Conservation (phyloP, 2,329 filamentous ascomycete species). For the Alternaria novae-zelandiae region DNA sequence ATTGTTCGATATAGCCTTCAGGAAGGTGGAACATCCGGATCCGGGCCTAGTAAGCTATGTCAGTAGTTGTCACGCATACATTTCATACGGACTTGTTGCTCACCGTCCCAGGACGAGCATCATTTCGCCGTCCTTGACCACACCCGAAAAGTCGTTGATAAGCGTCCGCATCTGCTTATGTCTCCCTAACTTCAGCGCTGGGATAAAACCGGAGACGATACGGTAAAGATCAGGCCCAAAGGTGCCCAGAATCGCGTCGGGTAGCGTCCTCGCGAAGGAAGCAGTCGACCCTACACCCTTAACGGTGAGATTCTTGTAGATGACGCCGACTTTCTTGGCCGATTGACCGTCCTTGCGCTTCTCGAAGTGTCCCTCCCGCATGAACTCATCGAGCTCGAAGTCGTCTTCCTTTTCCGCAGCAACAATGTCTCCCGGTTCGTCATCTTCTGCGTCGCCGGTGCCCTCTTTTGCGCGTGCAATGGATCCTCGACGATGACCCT, state of each 20-base stretch:
- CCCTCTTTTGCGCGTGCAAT: slow-evolving; percentile 16
- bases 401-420: slow-evolving; percentile 61
- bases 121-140: slow-evolving; percentile 73
- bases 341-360: slow-evolving; percentile 71
- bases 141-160: slow-evolving; percentile 71
- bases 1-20: slow-evolving; percentile 77
- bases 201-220: slow-evolving; percentile 63
- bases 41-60: slow-evolving; percentile 58
- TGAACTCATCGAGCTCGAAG: slow-evolving; percentile 73
- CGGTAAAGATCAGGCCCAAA: slow-evolving; percentile 81
- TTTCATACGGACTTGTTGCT: not conserved
- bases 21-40: slow-evolving; percentile 76
- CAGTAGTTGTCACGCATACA: not conserved
- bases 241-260: slow-evolving; percentile 75
- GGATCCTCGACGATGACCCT: slow-evolving; percentile 17
- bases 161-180: slow-evolving; percentile 61
- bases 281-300: slow-evolving; percentile 72
- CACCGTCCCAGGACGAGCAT: slow-evolving; percentile 71
- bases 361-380: slow-evolving; percentile 77
- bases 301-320: slow-evolving; percentile 78
- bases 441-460: slow-evolving; percentile 16
- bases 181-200: slow-evolving; percentile 57
- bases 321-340: slow-evolving; percentile 77
- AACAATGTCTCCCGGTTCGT: slow-evolving; percentile 30
- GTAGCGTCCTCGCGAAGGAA: slow-evolving; percentile 74